These are phyloP conservation scores for Mallotus nudiflorus DNA, from an alignment of 345 rosid species.

Conservation along the genomic window DNA sequence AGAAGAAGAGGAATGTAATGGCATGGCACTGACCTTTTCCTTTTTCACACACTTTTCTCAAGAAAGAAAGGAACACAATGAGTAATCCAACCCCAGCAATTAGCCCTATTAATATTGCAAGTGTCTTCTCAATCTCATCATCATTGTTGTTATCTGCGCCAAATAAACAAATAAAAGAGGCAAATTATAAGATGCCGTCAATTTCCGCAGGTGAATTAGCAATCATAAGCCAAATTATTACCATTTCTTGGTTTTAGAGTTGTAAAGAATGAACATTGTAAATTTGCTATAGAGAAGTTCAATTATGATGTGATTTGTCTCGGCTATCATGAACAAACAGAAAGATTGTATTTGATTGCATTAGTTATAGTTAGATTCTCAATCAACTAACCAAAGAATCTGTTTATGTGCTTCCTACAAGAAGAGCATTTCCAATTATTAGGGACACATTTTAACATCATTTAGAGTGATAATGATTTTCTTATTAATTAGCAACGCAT, in stretches of 20 bases:
- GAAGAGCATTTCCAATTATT: background rate
- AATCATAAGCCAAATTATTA: constrained; percentile 14
- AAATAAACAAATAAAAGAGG: background rate
- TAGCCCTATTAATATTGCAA: constrained; percentile 82
- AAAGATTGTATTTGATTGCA: background rate
- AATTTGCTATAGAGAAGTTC: background rate
- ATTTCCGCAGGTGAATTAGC: background rate
- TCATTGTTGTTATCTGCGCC: constrained; percentile 42
- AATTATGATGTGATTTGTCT: background rate
- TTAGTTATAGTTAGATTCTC: background rate
- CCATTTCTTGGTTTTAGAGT: background rate
- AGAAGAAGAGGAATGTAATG: background rate
- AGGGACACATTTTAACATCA: background rate
- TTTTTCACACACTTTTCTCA: constrained; percentile 54
- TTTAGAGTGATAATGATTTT: background rate
- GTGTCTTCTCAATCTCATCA: constrained; percentile 84
- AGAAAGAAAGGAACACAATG: constrained; percentile 66
- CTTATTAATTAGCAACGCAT: too few relatives aligned
- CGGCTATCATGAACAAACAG: background rate
- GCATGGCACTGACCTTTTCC: constrained; percentile 63
- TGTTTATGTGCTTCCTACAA: too few relatives aligned
- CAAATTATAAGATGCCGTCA: background rate
- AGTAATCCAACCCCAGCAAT: constrained; percentile 82
- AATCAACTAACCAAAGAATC: background rate
- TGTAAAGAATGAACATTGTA: background rate